Base-by-base conservation (phyloP, 345 rosid genomes). In the Pelargonium nanum region DNA sequence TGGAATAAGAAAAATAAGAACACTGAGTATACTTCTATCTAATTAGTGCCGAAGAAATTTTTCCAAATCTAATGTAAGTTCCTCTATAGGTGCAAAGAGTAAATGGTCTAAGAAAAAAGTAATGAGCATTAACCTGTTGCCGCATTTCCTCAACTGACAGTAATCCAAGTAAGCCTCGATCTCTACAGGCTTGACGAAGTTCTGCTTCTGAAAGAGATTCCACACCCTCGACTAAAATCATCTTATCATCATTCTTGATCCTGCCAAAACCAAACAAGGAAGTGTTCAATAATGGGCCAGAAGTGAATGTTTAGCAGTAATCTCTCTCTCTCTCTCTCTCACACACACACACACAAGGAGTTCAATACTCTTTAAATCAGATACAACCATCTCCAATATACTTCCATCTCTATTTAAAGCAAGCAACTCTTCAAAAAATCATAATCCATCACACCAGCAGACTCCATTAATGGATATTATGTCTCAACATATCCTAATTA, bases 81-180 rank as follows among this genome's bases (percentile, higher is more conserved):
- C 15, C 16, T 6, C n/a, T 40, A 12, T 6, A 6, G 12, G 15
- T 40, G 48, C 48, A 40, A 40, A 40, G n/a, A n/a, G n/a, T n/a
- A n/a, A n/a, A n/a, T n/a, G n/a, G n/a, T n/a, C n/a, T n/a, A n/a
- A n/a, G n/a, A n/a, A n/a, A n/a, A n/a, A n/a, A n/a, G n/a, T n/a
- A n/a, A 19, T 6, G 28, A 53, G 63, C 48, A 65, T 20, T 30
- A 56, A 89, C 98, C 91, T 92, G 95, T 61, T 87, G 85, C 66
- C 83, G 82, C 98, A 89, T 92, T 81, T 92, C 97, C 52, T 87
- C 97, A 63, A 85, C 94, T 53, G 97, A 87, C 64, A 83, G 89
- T 71, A 86, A 74, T 30, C 92, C 95, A 75, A 92, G 91, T 71
- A 92, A 72, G 59, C 98, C 98, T 71, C 98, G 84, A 15, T 85